Evolutionary conservation across 2,329 filamentous ascomycete species (phyloP).

Genomic region (Metarhizium sp.): DNA sequence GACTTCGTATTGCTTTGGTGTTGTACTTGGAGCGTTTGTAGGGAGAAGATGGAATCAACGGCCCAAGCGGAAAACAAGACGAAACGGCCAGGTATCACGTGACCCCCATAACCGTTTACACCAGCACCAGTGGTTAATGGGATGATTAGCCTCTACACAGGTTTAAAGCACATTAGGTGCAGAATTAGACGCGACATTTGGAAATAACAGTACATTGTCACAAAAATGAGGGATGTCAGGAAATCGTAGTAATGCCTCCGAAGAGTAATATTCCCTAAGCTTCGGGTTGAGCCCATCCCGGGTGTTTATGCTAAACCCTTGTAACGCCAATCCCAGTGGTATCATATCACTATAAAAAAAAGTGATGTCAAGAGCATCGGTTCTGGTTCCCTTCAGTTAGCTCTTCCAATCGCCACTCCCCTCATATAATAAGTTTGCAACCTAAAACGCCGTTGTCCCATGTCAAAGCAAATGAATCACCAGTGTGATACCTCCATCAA

Average conservation of each 20-base stretch:
- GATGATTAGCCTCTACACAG: too few species aligned
- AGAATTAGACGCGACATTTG: background rate
- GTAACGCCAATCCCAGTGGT: slow-evolving; percentile 24
- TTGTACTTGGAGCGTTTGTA: background rate
- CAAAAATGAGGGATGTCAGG: background rate
- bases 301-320: slow-evolving; percentile 2
- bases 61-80: background rate
- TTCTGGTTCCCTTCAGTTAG: background rate
- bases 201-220: background rate
- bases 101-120: too few species aligned
- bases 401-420: background rate
- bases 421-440: background rate
- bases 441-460: slow-evolving; percentile 6
- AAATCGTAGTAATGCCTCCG: background rate
- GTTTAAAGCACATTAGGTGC: too few species aligned
- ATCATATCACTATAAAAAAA: slow-evolving; percentile 22
- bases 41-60: background rate
- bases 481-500: background rate
- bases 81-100: too few species aligned
- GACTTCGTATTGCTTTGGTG: background rate
- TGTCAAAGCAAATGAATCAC: background rate
- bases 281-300: slow-evolving; percentile 1
- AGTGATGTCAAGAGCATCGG: slow-evolving; percentile 7
- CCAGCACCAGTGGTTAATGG: too few species aligned
- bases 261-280: background rate